Conservation (phyloP, 2,329 filamentous ascomycete species). For the Penicillium aurantiogriseum region DNA sequence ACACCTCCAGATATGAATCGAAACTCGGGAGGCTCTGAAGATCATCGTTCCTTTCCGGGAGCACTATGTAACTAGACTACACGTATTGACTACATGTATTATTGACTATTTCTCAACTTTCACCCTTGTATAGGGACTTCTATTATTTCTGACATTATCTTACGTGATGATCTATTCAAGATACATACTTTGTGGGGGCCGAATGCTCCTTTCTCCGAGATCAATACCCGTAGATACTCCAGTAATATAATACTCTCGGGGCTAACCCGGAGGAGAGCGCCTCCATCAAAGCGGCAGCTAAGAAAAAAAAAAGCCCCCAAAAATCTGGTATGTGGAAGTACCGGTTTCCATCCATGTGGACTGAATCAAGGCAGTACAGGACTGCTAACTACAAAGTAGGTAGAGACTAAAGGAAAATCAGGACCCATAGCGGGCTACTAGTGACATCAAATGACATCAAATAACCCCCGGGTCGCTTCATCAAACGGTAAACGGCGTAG, state of each 20-base stretch:
- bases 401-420: not conserved
- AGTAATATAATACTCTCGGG: not conserved
- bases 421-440: not conserved
- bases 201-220: not conserved
- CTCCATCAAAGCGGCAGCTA: not conserved
- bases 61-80: too few species aligned
- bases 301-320: not conserved
- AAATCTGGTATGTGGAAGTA: not conserved
- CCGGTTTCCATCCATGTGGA: not conserved
- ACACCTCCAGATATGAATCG: not conserved
- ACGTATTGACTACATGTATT: not conserved
- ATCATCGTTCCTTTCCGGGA: not conserved
- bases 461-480: not conserved
- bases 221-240: not conserved
- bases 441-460: not conserved
- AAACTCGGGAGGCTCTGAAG: not conserved
- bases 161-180: not conserved
- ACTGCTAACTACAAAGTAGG: not conserved
- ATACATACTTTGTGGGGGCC: not conserved
- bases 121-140: not conserved
- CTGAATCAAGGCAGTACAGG: not conserved
- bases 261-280: not conserved
- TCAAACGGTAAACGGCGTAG: not conserved
- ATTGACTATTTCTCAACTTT: not conserved
- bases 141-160: not conserved